phyloP scores from a whole-genome alignment of 2,329 filamentous ascomycete genomes.

The Tolypocladium nubicola region DNA sequence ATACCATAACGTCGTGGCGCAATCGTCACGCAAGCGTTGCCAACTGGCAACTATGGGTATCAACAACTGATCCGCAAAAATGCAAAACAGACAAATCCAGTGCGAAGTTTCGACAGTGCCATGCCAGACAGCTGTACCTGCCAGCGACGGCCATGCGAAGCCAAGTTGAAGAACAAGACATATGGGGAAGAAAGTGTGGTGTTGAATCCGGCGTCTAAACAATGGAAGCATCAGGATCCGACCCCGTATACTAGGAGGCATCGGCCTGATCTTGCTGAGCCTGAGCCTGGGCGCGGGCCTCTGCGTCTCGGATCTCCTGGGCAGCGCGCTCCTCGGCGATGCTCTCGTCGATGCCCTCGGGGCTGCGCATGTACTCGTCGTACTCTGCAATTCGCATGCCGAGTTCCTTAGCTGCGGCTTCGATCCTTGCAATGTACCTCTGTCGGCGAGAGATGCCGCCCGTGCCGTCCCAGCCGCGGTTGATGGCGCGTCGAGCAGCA shows the following conservation, averaged over 20 bases:
- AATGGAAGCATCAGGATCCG: neutral
- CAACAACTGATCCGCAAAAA: neutral
- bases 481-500: slow-evolving; percentile 11
- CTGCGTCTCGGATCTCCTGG: neutral
- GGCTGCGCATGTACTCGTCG: slow-evolving; percentile 28
- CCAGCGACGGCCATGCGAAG: neutral
- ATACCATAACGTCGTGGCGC: neutral
- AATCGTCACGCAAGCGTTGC: neutral
- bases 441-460: slow-evolving; percentile 30
- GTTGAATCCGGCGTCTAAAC: neutral
- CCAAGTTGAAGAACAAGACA: neutral
- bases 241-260: neutral
- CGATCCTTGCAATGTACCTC: slow-evolving; percentile 39
- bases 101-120: neutral
- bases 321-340: slow-evolving; percentile 15
- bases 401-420: slow-evolving; percentile 43
- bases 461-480: slow-evolving; percentile 34
- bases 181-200: neutral
- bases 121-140: neutral
- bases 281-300: neutral
- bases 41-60: neutral
- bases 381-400: slow-evolving; percentile 41
- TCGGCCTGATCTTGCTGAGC: slow-evolving; percentile 11
- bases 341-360: slow-evolving; percentile 9
- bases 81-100: neutral